Conservation (phyloP, 2,329 filamentous ascomycete genomes). For the Talaromyces verruculosus region DNA sequence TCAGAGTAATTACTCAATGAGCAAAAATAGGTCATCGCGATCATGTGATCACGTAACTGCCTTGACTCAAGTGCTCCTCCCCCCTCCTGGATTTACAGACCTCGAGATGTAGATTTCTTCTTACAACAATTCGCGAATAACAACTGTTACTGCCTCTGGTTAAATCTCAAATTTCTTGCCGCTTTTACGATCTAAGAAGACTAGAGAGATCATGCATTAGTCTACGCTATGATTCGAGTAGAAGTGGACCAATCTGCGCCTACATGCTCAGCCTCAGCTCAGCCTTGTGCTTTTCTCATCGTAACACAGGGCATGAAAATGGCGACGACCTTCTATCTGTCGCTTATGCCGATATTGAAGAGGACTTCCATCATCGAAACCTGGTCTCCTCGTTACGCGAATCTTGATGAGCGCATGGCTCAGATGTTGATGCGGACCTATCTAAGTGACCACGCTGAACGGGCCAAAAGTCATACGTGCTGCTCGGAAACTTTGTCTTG, state of each 20-base stretch:
- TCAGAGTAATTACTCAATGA: no score
- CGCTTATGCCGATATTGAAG: not conserved
- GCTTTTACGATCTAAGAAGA: not conserved
- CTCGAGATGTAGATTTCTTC: not conserved
- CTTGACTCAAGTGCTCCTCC: no score
- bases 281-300: not conserved
- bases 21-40: not conserved
- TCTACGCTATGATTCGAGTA: not conserved
- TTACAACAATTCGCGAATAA: not conserved
- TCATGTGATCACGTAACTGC: not conserved
- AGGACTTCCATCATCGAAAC: not conserved
- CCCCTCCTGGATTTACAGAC: not conserved
- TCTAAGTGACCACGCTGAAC: not conserved
- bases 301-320: not conserved
- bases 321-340: not conserved
- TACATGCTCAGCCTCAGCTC: not conserved
- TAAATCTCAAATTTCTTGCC: not conserved
- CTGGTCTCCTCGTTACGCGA: not conserved
- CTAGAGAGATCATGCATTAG: not conserved
- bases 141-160: not conserved
- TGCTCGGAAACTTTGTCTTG: not conserved
- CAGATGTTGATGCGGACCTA: not conserved
- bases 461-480: no score
- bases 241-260: not conserved
- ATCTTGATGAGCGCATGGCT: no score